These are phyloP conservation scores for Tulasnella sp. DNA, from an alignment of 768 basidiomycete species.

Conservation along the genomic window DNA sequence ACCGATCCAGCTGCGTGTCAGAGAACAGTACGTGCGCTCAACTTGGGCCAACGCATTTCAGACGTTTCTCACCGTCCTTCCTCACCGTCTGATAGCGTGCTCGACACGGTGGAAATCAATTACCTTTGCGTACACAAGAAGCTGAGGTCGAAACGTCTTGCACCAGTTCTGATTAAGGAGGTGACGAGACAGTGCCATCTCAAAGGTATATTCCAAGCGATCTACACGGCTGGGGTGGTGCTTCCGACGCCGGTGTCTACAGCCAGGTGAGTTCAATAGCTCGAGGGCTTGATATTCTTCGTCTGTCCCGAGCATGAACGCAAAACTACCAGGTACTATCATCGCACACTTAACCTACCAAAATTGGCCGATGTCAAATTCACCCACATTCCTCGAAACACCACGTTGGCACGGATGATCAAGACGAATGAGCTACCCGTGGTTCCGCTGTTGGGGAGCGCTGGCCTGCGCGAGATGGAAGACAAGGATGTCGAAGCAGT, in stretches of 20 bases:
- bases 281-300: conserved; percentile 13
- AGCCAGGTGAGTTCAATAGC: conserved; percentile 44
- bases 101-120: conserved; percentile 84
- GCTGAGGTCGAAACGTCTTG: conserved; percentile 83
- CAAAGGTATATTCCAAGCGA: conserved; percentile 86
- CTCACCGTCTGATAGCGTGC: conserved; percentile 34
- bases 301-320: neutral
- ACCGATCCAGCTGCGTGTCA: conserved; percentile 75
- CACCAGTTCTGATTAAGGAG: conserved; percentile 95
- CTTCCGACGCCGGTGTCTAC: conserved; percentile 87
- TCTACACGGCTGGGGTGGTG: conserved; percentile 90
- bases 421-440: conserved; percentile 57
- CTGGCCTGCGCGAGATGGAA: conserved; percentile 81
- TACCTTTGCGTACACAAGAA: conserved; percentile 98
- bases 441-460: conserved; percentile 19
- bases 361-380: conserved; percentile 89
- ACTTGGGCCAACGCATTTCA: neutral
- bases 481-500: conserved; percentile 64
- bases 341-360: conserved; percentile 80
- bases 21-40: conserved; percentile 51
- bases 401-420: conserved; percentile 88
- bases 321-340: conserved; percentile 55
- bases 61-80: neutral
- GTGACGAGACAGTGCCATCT: conserved; percentile 88
- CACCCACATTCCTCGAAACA: conserved; percentile 71